Evolutionary conservation across 768 basidiomycete genomes (phyloP).

Genomic region (Lentinula sp.): DNA sequence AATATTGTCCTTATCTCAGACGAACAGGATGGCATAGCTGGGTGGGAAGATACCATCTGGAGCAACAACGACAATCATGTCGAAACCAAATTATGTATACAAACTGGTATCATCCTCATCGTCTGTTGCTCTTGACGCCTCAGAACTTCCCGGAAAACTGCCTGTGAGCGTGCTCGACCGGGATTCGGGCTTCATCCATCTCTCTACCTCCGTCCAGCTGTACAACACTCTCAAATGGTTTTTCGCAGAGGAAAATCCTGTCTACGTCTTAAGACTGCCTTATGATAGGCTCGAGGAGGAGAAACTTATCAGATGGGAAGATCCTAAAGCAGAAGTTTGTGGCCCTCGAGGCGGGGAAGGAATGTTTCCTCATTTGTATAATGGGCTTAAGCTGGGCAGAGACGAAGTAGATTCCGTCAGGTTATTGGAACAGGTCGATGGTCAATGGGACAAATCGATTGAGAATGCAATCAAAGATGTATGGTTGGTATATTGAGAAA

Average conservation of each 20-base stretch:
- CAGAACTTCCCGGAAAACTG: slow-evolving; percentile 35
- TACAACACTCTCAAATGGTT: slow-evolving; percentile 40
- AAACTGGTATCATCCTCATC: slow-evolving; percentile 46
- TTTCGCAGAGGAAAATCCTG: slow-evolving; percentile 30
- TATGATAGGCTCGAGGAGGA: slow-evolving; percentile 32
- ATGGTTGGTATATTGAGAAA: slow-evolving; percentile 2
- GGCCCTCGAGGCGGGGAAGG: slow-evolving; percentile 39
- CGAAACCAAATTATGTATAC: slow-evolving; percentile 49
- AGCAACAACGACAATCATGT: neutral
- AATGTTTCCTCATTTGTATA: slow-evolving; percentile 52
- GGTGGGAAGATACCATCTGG: no score
- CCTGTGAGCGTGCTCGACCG: slow-evolving; percentile 46
- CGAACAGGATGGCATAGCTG: no score
- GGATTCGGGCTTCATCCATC: slow-evolving; percentile 44
- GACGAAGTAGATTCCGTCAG: slow-evolving; percentile 38
- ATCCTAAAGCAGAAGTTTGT: slow-evolving; percentile 32
- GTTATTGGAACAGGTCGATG: slow-evolving; percentile 18
- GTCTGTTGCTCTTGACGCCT: slow-evolving; percentile 11
- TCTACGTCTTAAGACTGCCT: slow-evolving; percentile 38
- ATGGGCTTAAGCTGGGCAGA: slow-evolving; percentile 34
- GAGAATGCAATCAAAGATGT: neutral
- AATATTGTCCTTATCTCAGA: no score
- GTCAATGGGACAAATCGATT: slow-evolving; percentile 26
- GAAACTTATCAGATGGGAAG: slow-evolving; percentile 40
- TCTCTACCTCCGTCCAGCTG: slow-evolving; percentile 48